A percentile compares a stretch with the other conserved stretches of the same genome.
phyloP scores from a whole-genome alignment of 2,329 filamentous ascomycete species.

The Fusarium sambucinum region DNA sequence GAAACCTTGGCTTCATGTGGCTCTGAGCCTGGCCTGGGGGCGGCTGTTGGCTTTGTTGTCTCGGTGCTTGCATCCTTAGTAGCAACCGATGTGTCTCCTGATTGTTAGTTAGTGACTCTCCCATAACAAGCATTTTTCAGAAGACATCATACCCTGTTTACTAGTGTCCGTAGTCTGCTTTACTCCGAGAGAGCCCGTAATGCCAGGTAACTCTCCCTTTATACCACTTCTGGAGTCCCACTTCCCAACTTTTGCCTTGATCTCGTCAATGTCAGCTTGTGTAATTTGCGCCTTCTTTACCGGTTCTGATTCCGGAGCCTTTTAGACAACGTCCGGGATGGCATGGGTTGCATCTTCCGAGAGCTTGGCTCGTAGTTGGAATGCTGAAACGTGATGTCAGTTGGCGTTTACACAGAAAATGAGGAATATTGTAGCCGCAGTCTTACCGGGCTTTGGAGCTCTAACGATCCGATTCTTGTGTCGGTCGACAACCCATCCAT shows the following conservation, averaged over 20 bases:
- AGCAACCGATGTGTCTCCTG: neutral
- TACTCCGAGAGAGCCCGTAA: too few species aligned
- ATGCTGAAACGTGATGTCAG: neutral
- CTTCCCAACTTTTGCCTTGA: neutral
- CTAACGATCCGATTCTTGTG: neutral
- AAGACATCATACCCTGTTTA: neutral
- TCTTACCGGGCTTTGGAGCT: neutral
- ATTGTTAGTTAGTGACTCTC: neutral
- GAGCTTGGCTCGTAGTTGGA: neutral
- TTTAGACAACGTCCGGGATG: neutral
- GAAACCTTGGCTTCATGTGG: neutral
- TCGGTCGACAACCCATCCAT: neutral
- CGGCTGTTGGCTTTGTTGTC: neutral
- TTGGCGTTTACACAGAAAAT: neutral
- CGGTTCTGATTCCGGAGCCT: neutral
- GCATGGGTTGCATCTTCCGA: neutral
- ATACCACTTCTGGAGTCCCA: neutral
- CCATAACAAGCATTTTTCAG: too few species aligned
- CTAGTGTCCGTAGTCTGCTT: too few species aligned
- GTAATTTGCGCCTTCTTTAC: neutral
- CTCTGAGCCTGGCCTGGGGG: neutral
- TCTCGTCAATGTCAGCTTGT: neutral
- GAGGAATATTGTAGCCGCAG: neutral
- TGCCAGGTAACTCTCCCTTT: neutral
- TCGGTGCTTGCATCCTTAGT: neutral